Evolutionary conservation across 805 yeast genomes (phyloP), one percentile per base, ranked within the genome.

Genomic region (Barnettozyma sucrosica): DNA sequence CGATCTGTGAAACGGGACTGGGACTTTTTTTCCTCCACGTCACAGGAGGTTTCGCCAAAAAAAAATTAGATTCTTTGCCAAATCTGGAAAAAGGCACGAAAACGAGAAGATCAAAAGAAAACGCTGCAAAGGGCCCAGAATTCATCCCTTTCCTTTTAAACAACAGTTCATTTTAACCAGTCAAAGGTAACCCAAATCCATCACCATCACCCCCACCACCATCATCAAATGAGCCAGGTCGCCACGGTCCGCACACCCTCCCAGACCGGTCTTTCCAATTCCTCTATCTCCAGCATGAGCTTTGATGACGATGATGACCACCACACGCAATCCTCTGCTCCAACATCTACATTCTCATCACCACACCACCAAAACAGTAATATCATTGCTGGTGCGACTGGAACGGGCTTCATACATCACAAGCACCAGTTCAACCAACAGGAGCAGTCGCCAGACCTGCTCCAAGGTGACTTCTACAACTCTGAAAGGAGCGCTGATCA

Each of bases 381-480:
- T 25, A 36, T 25, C 36, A 44, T 36, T 20, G n/a, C 37, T 46
- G 14, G 14, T 38, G 8, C 28, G 18, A 21, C 7, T 23, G 11
- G n/a, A 23, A 26, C 48, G 50, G 41, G 16, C 46, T 11, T 42
- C 50, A 41, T 26, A 28, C n/a, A 28, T 28, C 32, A 28, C 13
- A n/a, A 8, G 14, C 49, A 14, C 28, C 46, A n/a, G 44, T 48
- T 45, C 48, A 45, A 49, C 21, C 50, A 25, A 38, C 56, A 52
- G 26, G 43, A 45, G 7, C 47, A 45, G n/a, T 55, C 56, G 9
- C 59, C 61, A 18, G 58, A 50, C 25, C 50, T 53, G 2, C 36
- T 55, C 6, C 55, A 55, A 24, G 21, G 49, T 1, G 58, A 49
- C 23, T 58, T 58, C 48, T 58, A 56, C 36, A 49, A 51, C 46